phyloP scores from a whole-genome alignment of 2,329 filamentous ascomycete species.

The Dactylellina parvicollis region DNA sequence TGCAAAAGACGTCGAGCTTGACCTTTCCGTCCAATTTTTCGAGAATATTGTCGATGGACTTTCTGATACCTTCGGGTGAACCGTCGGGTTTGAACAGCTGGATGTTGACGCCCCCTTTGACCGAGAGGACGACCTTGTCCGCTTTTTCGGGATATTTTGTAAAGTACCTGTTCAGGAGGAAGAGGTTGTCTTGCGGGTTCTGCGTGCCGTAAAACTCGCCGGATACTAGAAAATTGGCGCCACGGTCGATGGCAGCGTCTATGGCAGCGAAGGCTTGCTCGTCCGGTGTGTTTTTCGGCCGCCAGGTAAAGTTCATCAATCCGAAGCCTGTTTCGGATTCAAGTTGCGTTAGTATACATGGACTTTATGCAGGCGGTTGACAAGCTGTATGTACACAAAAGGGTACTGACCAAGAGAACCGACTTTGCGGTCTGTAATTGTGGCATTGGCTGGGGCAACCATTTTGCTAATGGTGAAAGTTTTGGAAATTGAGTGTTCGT shows the following conservation, averaged over 20 bases:
- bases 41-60: constrained; percentile 70
- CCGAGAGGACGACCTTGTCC: constrained; percentile 69
- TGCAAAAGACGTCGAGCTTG: constrained; percentile 71
- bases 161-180: constrained; percentile 72
- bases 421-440: constrained; percentile 25
- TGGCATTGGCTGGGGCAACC: constrained; percentile 9
- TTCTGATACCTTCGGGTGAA: constrained; percentile 67
- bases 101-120: constrained; percentile 69
- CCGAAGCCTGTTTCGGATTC: constrained; percentile 43
- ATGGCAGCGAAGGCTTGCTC: constrained; percentile 68
- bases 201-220: constrained; percentile 73
- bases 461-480: constrained; percentile 5
- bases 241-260: constrained; percentile 63
- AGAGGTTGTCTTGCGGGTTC: constrained; percentile 68
- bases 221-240: constrained; percentile 70
- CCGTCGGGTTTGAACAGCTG: constrained; percentile 64
- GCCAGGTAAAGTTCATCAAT: constrained; percentile 60
- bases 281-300: constrained; percentile 60
- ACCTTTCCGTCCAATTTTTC: constrained; percentile 66
- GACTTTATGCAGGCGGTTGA: background rate
- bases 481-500: background rate
- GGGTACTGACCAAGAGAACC: constrained; percentile 30
- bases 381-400: background rate
- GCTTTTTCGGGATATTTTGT: constrained; percentile 72
- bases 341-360: background rate